These are phyloP conservation scores for Mixia osmundae DNA, from an alignment of 1,284 basidiomycete genomes.

Conservation along the genomic window DNA sequence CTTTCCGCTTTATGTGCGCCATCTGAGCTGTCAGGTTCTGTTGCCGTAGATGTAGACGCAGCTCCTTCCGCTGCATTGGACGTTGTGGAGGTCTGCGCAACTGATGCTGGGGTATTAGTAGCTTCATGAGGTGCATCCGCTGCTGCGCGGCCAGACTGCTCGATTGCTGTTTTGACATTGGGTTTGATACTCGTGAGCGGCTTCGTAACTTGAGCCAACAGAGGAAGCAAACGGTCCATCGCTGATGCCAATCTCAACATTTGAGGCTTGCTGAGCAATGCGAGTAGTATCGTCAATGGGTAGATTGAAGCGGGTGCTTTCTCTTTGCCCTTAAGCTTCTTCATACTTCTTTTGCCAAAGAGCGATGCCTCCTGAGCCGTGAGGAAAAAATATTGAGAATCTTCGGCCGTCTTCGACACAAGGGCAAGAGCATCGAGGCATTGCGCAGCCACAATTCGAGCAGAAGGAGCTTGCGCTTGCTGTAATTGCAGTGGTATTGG, in stretches of 20 bases:
- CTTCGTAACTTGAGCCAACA: constrained; percentile 64
- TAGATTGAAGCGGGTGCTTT: constrained; percentile 32
- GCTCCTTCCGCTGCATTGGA: constrained; percentile 1
- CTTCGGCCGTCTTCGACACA: constrained; percentile 60
- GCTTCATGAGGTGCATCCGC: not conserved
- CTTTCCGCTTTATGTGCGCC: constrained; percentile 1
- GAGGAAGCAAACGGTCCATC: constrained; percentile 67
- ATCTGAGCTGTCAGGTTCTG: not conserved
- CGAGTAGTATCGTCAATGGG: constrained; percentile 65
- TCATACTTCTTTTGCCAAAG: constrained; percentile 37
- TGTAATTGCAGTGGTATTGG: constrained; percentile 5
- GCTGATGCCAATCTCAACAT: constrained; percentile 65
- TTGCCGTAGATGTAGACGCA: constrained; percentile 1
- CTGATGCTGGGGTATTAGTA: not conserved
- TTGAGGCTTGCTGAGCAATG: constrained; percentile 58
- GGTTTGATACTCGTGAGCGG: no score
- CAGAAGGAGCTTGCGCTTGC: constrained; percentile 1
- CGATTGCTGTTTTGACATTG: no score
- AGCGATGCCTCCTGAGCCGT: constrained; percentile 75
- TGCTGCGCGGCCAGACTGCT: no score
- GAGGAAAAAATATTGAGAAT: constrained; percentile 72
- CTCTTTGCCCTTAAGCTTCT: constrained; percentile 42
- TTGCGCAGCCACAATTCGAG: constrained; percentile 59
- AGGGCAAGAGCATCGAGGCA: constrained; percentile 69
- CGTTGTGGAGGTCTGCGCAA: constrained; percentile 9